Conservation (phyloP, 352 stramenopile species). For the Plasmopara muralis region DNA sequence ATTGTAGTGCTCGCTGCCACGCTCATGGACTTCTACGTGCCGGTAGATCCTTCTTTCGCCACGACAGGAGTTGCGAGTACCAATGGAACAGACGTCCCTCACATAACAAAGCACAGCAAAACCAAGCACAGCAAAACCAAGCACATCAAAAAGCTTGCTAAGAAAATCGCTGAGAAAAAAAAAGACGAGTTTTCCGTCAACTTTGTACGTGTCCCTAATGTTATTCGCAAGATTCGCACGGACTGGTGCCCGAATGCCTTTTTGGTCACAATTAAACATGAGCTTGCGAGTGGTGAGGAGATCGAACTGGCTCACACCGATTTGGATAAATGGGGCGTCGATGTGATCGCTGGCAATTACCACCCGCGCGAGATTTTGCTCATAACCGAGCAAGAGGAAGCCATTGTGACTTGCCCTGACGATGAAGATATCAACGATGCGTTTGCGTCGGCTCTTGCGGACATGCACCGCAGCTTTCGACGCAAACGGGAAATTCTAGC, state of each 20-base stretch:
- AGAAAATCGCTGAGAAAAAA: conserved; percentile 25
- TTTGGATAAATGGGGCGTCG: conserved; percentile 74
- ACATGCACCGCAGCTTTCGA: conserved; percentile 72
- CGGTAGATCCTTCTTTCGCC: conserved; percentile 16
- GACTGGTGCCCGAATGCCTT: conserved; percentile 79
- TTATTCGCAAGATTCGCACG: conserved; percentile 75
- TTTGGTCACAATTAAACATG: conserved; percentile 72
- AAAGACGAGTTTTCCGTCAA: conserved; percentile 67
- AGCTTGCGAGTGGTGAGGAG: conserved; percentile 58
- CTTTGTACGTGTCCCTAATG: conserved; percentile 72
- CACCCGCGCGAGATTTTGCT: conserved; percentile 63
- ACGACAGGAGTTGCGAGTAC: no score
- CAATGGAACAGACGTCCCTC: no score
- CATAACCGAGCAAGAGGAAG: conserved; percentile 76
- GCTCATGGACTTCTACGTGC: conserved; percentile 81
- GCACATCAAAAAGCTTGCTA: conserved; percentile 28
- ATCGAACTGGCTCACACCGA: conserved; percentile 62
- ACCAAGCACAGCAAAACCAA: conserved; percentile 22
- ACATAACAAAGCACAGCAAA: no score
- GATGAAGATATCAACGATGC: conserved; percentile 78
- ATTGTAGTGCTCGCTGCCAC: conserved; percentile 71
- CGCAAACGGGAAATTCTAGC: conserved; percentile 66
- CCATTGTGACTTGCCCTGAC: conserved; percentile 64
- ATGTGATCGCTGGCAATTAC: conserved; percentile 70
- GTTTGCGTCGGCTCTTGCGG: conserved; percentile 63